phyloP scores from a whole-genome alignment of 164 flowering plant genomes.

The Chimonanthus salicifolius region DNA sequence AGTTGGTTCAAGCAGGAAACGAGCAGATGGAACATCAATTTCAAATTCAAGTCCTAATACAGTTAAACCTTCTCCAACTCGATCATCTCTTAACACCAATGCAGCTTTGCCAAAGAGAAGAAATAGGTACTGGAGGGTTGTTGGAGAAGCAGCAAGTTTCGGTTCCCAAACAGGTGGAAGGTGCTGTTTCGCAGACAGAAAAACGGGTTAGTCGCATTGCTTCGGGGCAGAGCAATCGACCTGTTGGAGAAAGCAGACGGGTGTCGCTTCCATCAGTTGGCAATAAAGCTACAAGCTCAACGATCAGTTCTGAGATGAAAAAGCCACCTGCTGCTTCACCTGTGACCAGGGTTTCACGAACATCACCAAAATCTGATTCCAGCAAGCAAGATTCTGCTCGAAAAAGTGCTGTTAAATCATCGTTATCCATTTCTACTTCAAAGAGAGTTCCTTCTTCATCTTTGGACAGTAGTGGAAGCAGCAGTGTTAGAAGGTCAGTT shows the following conservation, averaged over 20 bases:
- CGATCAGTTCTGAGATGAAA: constrained; percentile 33
- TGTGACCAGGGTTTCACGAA: constrained; percentile 28
- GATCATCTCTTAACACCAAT: constrained; percentile 22
- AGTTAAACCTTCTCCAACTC: constrained; percentile 10
- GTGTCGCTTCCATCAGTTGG: constrained; percentile 47
- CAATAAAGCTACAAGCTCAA: constrained; percentile 24
- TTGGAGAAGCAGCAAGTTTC: constrained; percentile 36
- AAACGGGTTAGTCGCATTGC: constrained; percentile 26
- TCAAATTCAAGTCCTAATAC: constrained; percentile 12
- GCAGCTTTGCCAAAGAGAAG: constrained; percentile 47
- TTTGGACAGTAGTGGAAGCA: constrained; percentile 51
- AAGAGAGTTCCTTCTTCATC: constrained; percentile 49
- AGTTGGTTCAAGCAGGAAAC: constrained; percentile 9
- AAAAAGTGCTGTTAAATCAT: constrained; percentile 37
- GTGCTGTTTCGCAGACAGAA: constrained; percentile 13
- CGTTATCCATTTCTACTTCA: constrained; percentile 42
- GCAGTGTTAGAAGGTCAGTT: constrained; percentile 38
- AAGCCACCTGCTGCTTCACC: constrained; percentile 46
- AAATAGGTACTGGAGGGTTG: constrained; percentile 87
- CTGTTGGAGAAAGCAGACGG: constrained; percentile 54
- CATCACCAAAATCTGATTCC: constrained; percentile 37
- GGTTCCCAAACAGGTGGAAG: constrained; percentile 12
- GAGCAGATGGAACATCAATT: constrained; percentile 15
- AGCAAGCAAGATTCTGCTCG: constrained; percentile 35
- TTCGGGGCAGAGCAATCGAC: constrained; percentile 38